Conservation (phyloP, 2,329 filamentous ascomycete species). For the Fusarium ambrosium region DNA sequence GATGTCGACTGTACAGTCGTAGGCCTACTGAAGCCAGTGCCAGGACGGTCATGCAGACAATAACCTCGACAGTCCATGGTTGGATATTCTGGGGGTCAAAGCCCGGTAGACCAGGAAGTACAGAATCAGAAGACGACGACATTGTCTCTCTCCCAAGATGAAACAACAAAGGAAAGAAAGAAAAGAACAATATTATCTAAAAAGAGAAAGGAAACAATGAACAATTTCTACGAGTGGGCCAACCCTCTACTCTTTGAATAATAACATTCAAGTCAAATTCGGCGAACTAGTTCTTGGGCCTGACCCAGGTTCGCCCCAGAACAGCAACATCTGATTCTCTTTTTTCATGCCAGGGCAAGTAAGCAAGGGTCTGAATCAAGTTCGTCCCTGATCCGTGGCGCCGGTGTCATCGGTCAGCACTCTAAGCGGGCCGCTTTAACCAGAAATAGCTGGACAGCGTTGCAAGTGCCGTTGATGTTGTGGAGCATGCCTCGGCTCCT, state of each 20-base stretch:
- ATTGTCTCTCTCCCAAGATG: constrained; percentile 28
- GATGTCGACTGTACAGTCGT: constrained; percentile 56
- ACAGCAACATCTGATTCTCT: not conserved
- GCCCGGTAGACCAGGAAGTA: constrained; percentile 42
- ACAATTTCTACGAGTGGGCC: not conserved
- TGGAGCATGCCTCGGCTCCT: constrained; percentile 18
- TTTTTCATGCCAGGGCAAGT: not conserved
- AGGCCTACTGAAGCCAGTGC: constrained; percentile 56
- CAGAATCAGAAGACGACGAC: constrained; percentile 26
- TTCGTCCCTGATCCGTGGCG: constrained; percentile 3
- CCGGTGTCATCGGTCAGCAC: constrained; percentile 19
- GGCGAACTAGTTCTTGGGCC: not conserved
- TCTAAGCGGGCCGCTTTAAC: constrained; percentile 11
- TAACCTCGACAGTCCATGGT: constrained; percentile 58
- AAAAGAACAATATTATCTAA: not conserved
- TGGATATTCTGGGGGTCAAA: constrained; percentile 52
- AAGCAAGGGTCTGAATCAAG: constrained; percentile 5
- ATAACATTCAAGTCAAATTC: not conserved
- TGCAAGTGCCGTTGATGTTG: not conserved
- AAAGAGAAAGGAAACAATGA: constrained; percentile 9
- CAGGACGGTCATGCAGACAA: constrained; percentile 57
- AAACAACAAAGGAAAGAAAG: not conserved
- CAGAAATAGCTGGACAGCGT: constrained; percentile 7
- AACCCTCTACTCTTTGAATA: constrained; percentile 1
- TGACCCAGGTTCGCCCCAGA: not conserved